Evolutionary conservation across 345 rosid species (phyloP).

Genomic region (Mercurialis annua): DNA sequence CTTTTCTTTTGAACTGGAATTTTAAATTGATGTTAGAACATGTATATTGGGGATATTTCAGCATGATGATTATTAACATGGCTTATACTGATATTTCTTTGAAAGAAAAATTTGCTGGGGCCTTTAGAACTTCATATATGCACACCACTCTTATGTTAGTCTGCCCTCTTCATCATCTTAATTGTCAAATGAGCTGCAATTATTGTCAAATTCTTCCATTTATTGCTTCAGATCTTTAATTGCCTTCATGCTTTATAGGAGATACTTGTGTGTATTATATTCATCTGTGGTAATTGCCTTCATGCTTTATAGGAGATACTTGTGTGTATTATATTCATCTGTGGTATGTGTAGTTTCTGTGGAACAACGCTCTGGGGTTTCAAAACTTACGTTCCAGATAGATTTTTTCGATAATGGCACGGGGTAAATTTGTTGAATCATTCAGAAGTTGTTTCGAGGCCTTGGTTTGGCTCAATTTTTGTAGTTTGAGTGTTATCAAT

Average conservation of each 20-base stretch:
- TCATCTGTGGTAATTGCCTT: too few relatives aligned
- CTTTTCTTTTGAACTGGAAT: too few relatives aligned
- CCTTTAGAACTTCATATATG: background rate
- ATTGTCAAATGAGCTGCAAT: background rate
- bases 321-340: background rate
- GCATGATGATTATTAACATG: background rate
- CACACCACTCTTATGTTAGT: background rate
- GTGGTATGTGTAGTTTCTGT: background rate
- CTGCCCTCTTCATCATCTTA: background rate
- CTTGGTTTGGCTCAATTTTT: background rate
- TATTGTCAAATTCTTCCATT: background rate
- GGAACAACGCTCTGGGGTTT: background rate
- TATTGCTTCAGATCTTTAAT: background rate
- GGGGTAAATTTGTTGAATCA: slow-evolving; percentile 1
- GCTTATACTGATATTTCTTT: background rate
- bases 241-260: background rate
- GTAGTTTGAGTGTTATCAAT: slow-evolving; percentile 5
- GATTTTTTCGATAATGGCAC: background rate
- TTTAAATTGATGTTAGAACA: too few relatives aligned
- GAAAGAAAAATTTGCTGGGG: background rate
- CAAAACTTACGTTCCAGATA: background rate
- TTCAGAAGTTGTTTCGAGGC: background rate
- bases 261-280: background rate
- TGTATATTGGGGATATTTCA: background rate
- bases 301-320: background rate